Base-by-base conservation (phyloP, 352 stramenopile genomes). In the Phytophthora cajani region DNA sequence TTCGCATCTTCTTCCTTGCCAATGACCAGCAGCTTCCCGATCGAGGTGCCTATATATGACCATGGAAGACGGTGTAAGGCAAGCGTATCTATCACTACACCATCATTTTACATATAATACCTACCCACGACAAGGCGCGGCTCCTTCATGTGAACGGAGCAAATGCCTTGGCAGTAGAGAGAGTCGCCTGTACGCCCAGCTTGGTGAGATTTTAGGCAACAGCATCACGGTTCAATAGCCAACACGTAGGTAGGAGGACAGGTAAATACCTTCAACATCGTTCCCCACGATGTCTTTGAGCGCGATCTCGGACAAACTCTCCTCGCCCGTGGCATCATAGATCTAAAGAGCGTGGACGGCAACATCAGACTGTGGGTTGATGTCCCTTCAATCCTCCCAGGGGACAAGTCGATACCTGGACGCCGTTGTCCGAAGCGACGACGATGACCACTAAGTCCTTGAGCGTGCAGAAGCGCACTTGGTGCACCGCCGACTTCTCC, bases 111-210 rank as follows among this genome's bases (percentile, higher is more conserved):
- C 2, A 30, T 30, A 3, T 30, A 30, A 30, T 30, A 30, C 79
- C 44, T 42, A 92, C 82, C 84, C 16, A 93, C 69, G 17, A 88
- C 74, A 49, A 92, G 42, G 32, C 67, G 71, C 21, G 79, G 71
- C 5, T 80, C 66, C 54, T 82, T 83, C 54, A 78, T 79, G 57
- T 89, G 68, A 51, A 91, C 64, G 14, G 81, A 78, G 30, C 75
- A 86, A 52, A 93, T 90, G 42, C 85, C 85, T 38, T 82, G 75
- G 36, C 85, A 91, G 62, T 89, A 92, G 6, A 88, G 40, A 9
- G 73, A 74, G 25, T 74, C 71, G 6, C 71, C 85, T 91, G 50
- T 42, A 55, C 27, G 11, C 6, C 19, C 8, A 53, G 19, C 10
- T 32, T 30, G n/a, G 19, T 30, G 47, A 53, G 47, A 53, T 19